A percentile compares a stretch with the other conserved stretches of the same genome.
These are phyloP conservation scores for Sporothrix variecibatus DNA, from an alignment of 2,329 filamentous ascomycete species.

Conservation along the genomic window DNA sequence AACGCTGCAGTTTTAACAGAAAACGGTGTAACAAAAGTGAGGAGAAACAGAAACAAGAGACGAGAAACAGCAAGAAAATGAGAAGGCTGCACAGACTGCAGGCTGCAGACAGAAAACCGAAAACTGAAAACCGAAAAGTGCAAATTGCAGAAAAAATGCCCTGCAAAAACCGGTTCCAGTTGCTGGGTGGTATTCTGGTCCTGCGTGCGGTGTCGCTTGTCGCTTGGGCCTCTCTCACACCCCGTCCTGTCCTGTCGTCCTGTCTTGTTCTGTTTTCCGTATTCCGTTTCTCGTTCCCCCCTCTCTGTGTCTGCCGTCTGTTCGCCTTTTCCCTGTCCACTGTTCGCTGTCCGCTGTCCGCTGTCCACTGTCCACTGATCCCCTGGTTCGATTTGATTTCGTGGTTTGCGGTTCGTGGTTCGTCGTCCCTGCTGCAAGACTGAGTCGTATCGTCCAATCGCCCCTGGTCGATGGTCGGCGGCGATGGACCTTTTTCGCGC, in stretches of 20 bases:
- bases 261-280: background rate
- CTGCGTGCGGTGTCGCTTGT: background rate
- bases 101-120: background rate
- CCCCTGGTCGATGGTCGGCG: background rate
- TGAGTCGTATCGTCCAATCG: background rate
- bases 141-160: background rate
- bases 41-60: background rate
- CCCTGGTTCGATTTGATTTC: too few species aligned
- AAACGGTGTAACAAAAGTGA: background rate
- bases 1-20: background rate
- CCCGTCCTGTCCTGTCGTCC: background rate
- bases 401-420: background rate
- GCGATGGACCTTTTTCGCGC: background rate
- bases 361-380: too few species aligned
- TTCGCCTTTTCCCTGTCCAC: background rate
- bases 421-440: background rate
- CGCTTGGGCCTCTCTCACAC: constrained; percentile 6
- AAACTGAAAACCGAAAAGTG: background rate
- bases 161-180: background rate
- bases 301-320: background rate
- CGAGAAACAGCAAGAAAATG: background rate
- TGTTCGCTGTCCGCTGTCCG: background rate
- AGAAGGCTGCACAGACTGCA: background rate
- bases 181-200: background rate
- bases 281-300: background rate